These are phyloP conservation scores for Diutina siamensis DNA, from an alignment of 1,139 yeast genomes.

Conservation along the genomic window DNA sequence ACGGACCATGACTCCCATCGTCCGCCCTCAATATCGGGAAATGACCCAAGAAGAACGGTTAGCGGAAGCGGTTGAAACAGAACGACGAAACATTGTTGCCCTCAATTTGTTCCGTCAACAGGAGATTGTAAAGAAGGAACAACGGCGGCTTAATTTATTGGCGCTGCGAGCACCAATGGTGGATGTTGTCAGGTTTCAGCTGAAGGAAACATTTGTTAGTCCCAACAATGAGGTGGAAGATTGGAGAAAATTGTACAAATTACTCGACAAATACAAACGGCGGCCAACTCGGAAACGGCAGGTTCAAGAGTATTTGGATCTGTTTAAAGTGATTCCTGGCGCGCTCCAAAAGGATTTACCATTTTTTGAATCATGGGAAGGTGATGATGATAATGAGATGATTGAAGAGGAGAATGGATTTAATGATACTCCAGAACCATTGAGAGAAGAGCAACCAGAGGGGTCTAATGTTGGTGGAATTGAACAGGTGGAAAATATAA, in stretches of 20 bases:
- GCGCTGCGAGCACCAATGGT: conserved; percentile 52
- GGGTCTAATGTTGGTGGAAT: background rate
- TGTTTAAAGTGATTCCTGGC: conserved; percentile 2
- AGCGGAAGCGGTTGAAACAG: conserved; percentile 80
- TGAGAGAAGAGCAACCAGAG: background rate
- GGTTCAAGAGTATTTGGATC: conserved; percentile 2
- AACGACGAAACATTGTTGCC: conserved; percentile 60
- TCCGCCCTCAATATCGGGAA: conserved; percentile 32
- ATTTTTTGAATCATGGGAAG: conserved; percentile 1
- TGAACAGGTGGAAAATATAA: background rate
- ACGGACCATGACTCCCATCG: conserved; percentile 34
- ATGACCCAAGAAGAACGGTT: conserved; percentile 81
- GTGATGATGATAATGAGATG: background rate
- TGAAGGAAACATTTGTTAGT: conserved; percentile 26
- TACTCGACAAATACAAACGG: conserved; percentile 16
- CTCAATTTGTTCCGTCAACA: conserved; percentile 71
- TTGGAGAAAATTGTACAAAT: conserved; percentile 20
- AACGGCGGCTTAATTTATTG: conserved; percentile 58
- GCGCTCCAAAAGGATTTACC: background rate
- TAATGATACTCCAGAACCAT: background rate
- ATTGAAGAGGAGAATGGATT: background rate
- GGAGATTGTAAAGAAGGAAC: conserved; percentile 67
- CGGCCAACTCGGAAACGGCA: conserved; percentile 1
- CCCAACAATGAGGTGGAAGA: conserved; percentile 49
- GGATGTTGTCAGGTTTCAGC: conserved; percentile 42